phyloP scores from a whole-genome alignment of 495 filamentous ascomycete genomes.

The Poronia punctata region DNA sequence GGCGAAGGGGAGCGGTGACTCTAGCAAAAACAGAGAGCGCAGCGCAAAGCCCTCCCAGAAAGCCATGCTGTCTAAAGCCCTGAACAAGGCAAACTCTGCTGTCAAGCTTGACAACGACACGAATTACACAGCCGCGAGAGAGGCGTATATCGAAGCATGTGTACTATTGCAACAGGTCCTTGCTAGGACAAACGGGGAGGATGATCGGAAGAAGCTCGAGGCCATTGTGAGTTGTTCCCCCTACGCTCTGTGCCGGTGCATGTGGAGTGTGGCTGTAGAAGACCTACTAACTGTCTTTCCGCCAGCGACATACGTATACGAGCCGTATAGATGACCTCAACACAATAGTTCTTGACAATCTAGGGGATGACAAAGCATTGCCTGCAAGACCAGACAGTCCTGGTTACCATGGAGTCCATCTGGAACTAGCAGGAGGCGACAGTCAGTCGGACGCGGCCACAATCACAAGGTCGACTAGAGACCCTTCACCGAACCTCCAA shows the following conservation, averaged over 20 bases:
- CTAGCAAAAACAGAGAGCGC: slow-evolving; percentile 28
- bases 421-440: slow-evolving; percentile 45
- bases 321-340: slow-evolving; percentile 79
- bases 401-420: slow-evolving; percentile 49
- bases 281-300: slow-evolving; percentile 7
- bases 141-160: slow-evolving; percentile 89
- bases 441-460: slow-evolving; percentile 39
- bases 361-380: slow-evolving; percentile 59
- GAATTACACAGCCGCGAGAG: slow-evolving; percentile 87
- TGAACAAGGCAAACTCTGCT: slow-evolving; percentile 91
- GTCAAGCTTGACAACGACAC: slow-evolving; percentile 91
- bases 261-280: neutral
- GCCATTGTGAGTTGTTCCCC: slow-evolving; percentile 67
- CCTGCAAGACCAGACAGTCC: slow-evolving; percentile 71
- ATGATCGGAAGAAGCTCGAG: slow-evolving; percentile 82
- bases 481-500: slow-evolving; percentile 17
- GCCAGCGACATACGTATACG: slow-evolving; percentile 78
- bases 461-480: slow-evolving; percentile 36
- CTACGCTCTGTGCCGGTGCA: neutral
- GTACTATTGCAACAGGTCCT: slow-evolving; percentile 80
- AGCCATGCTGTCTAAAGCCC: slow-evolving; percentile 88
- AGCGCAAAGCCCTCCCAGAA: slow-evolving; percentile 60
- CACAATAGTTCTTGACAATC: slow-evolving; percentile 54
- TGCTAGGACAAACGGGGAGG: slow-evolving; percentile 69
- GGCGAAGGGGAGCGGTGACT: slow-evolving; percentile 34